Evolutionary conservation across 345 rosid species (phyloP), one percentile per base, ranked within the genome.

Genomic region (Eucalyptus coolabah): DNA sequence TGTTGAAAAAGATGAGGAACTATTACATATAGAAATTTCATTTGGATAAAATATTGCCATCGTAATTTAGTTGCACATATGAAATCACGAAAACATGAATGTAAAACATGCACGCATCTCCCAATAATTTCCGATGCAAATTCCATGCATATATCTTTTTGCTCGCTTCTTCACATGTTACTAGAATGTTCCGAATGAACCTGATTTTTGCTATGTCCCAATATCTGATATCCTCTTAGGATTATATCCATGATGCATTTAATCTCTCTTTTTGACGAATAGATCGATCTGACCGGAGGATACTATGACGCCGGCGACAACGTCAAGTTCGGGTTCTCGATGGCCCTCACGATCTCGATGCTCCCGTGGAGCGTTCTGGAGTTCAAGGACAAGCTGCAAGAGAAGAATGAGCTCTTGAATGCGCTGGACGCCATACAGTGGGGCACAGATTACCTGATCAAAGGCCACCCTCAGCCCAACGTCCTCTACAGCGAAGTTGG

Each of bases 241-340:
- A 2, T 69, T 34, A 69, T 34, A 8, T 69, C 42, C 42, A 10
- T 0, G 5, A 9, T 18, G 23, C 81, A 34, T 3, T 69, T 34
- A 18, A 34, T 56, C 6, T 88, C 34, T 49, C 50, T 45, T 19
- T 69, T 69, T 45, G 53, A 87, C 13, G 37, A 2, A n/a, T 40
- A 96, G 96, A 60, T 95, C 63, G 95, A 97, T 93, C 93, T 96
- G 2, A 92, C 93, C 2, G 97, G 97, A 89, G 98, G 98, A n/a
- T 95, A 95, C 89, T 95, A 94, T 30, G 97, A 96, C 80, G 94
- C 97, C 6, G 96, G 96, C 49, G 98, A 96, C 91, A 95, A 96
- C 87, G 89, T 96, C 87, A 96, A 96, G 91, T 96, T 95, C 87
- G 96, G 97, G n/a, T 94, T 97, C 83, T 94, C 97, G 2, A 89